phyloP scores from a whole-genome alignment of 345 rosid genomes.

The Hypericum androsaemum region DNA sequence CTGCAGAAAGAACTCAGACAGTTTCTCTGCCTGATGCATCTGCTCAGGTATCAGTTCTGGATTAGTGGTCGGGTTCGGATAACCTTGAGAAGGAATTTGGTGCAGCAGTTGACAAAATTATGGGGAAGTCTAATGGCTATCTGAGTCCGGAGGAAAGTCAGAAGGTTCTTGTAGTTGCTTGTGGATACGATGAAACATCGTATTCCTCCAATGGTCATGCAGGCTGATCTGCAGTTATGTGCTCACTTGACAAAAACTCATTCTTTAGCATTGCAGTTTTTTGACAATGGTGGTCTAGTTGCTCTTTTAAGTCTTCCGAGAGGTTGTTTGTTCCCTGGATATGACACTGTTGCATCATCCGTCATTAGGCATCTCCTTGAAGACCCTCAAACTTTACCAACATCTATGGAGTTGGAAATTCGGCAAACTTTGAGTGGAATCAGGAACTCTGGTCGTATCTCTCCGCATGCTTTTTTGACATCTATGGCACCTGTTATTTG shows the following conservation, averaged over 20 bases:
- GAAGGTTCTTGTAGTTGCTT: slow-evolving; percentile 51
- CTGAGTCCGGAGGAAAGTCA: slow-evolving; percentile 65
- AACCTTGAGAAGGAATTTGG: slow-evolving; percentile 36
- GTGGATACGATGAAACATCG: slow-evolving; percentile 70
- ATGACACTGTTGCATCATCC: slow-evolving; percentile 79
- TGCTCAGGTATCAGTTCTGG: slow-evolving; percentile 23
- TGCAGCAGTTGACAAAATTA: slow-evolving; percentile 40
- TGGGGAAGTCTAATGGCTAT: slow-evolving; percentile 80
- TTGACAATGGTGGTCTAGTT: slow-evolving; percentile 71
- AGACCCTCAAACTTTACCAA: slow-evolving; percentile 94
- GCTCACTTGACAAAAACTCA: slow-evolving; percentile 87
- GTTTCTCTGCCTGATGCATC: slow-evolving; percentile 42
- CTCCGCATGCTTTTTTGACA: slow-evolving; percentile 60
- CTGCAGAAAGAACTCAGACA: slow-evolving; percentile 34
- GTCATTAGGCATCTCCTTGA: slow-evolving; percentile 86
- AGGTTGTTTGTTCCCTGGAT: slow-evolving; percentile 80
- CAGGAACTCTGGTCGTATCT: slow-evolving; percentile 61
- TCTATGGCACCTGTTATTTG: slow-evolving; percentile 85
- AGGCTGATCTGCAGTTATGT: slow-evolving; percentile 91
- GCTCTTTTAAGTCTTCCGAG: slow-evolving; percentile 76
- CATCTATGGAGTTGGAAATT: slow-evolving; percentile 94
- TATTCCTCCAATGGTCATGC: slow-evolving; percentile 86
- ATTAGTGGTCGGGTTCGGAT: slow-evolving; percentile 36
- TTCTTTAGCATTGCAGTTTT: slow-evolving; percentile 66
- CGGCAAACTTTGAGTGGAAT: slow-evolving; percentile 65